These are phyloP conservation scores for Ormosia semicastrata DNA, from an alignment of 306 rosid genomes.

Conservation along the genomic window DNA sequence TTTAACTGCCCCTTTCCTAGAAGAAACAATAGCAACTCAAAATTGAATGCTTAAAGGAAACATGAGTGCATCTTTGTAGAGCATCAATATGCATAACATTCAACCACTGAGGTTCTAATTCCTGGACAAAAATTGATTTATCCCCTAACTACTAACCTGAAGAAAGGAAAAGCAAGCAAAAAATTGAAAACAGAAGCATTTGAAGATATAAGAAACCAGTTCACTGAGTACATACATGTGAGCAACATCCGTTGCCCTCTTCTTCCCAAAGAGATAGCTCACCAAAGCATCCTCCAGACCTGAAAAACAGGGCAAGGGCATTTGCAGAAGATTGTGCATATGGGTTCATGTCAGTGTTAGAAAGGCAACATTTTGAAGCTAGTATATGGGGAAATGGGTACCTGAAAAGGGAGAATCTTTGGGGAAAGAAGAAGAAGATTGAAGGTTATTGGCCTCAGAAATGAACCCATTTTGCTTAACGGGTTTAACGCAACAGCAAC, in stretches of 20 bases:
- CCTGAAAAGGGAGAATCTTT: slow-evolving; percentile 52
- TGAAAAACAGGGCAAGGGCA: slow-evolving; percentile 33
- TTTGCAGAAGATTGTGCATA: neutral
- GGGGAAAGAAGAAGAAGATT: slow-evolving; percentile 26
- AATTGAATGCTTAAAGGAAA: neutral
- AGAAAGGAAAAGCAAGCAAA: neutral
- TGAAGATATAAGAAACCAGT: neutral
- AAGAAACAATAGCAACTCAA: slow-evolving; percentile 9
- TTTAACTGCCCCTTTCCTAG: neutral
- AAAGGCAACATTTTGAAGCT: neutral
- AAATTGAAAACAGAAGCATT: neutral
- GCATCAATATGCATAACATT: neutral
- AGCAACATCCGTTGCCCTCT: slow-evolving; percentile 83
- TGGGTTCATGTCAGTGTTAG: neutral
- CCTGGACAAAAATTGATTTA: neutral
- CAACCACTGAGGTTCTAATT: neutral
- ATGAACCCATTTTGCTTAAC: slow-evolving; percentile 20
- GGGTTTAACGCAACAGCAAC: slow-evolving; percentile 21
- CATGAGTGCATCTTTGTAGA: neutral
- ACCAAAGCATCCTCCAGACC: slow-evolving; percentile 66
- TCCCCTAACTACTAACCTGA: neutral
- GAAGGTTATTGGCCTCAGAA: slow-evolving; percentile 12
- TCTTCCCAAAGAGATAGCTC: slow-evolving; percentile 73
- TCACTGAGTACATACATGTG: slow-evolving; percentile 55
- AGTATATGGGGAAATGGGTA: neutral